Evolutionary conservation across 257 asterid genomes (phyloP).

Genomic region (Solanum ossicruentum): DNA sequence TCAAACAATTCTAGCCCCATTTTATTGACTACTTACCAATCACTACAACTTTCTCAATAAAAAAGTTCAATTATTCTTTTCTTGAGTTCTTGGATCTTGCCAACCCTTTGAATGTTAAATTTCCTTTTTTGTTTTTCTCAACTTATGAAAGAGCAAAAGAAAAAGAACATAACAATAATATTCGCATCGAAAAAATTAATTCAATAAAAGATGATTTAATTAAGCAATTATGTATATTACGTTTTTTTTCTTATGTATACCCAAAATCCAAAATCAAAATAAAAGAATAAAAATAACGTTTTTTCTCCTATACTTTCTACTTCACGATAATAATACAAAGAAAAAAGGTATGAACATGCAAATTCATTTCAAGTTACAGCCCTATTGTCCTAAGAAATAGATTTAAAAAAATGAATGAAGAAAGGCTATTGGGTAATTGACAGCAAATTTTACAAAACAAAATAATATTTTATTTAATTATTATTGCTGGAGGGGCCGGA

Average conservation of each 20-base stretch:
- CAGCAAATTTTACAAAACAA: not conserved
- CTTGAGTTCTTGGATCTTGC: not conserved
- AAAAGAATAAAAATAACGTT: not conserved
- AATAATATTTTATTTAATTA: constrained; percentile 2
- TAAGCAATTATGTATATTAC: not conserved
- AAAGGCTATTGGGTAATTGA: not conserved
- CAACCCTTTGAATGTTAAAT: not conserved
- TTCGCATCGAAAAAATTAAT: not conserved
- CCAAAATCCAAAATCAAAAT: not conserved
- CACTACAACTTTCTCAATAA: not conserved
- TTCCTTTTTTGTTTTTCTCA: constrained; percentile 1
- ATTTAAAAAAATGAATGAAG: not conserved
- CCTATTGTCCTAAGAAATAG: not conserved
- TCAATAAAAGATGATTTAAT: not conserved
- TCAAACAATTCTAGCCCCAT: constrained; percentile 35
- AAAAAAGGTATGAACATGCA: not conserved
- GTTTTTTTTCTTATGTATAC: not conserved
- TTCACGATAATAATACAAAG: not conserved
- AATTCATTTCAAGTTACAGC: not conserved
- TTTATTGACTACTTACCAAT: constrained; percentile 35
- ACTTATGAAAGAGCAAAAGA: constrained; percentile 44
- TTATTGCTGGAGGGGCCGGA: constrained; percentile 9
- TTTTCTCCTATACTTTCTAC: not conserved
- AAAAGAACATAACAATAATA: constrained; percentile 30
- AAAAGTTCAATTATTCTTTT: not conserved